Evolutionary conservation across 345 rosid species (phyloP).

Genomic region (Streptanthus diversifolius): DNA sequence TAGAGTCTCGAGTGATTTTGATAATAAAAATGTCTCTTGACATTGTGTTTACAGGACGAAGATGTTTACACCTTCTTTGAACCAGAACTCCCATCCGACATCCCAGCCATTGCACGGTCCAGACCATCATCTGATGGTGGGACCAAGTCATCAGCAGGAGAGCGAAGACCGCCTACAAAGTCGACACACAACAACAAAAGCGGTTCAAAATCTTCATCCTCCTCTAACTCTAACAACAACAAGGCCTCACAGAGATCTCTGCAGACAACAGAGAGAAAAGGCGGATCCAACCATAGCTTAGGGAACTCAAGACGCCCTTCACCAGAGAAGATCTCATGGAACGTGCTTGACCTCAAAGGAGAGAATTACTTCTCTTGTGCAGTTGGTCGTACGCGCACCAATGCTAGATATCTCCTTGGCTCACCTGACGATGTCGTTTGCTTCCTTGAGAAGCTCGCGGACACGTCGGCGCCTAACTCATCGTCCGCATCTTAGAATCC

Average conservation of each 20-base stretch:
- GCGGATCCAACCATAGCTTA: conserved; percentile 36
- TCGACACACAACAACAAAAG: conserved; percentile 49
- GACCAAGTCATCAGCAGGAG: conserved; percentile 46
- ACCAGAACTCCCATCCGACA: conserved; percentile 85
- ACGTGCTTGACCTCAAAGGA: conserved; percentile 95
- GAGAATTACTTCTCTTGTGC: conserved; percentile 97
- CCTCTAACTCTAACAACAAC: conserved; percentile 33
- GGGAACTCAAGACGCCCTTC: conserved; percentile 53
- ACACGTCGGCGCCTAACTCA: conserved; percentile 22
- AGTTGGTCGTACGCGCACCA: conserved; percentile 79
- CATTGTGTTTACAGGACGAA: conserved; percentile 67
- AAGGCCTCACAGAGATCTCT: conserved; percentile 56
- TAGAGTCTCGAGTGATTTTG: neutral
- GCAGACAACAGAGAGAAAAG: conserved; percentile 48
- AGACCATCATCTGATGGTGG: conserved; percentile 67
- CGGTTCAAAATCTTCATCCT: conserved; percentile 61
- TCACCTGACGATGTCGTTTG: conserved; percentile 82
- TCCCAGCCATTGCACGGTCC: conserved; percentile 45
- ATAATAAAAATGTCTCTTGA: neutral
- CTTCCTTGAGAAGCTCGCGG: conserved; percentile 62
- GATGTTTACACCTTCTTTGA: conserved; percentile 94
- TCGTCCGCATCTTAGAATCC: neutral
- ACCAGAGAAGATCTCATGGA: conserved; percentile 83
- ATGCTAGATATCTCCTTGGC: conserved; percentile 64
- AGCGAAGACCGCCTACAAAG: conserved; percentile 54